A percentile compares a stretch with the other conserved stretches of the same genome.
These are phyloP conservation scores for Kluyveromyces sp. DNA, from an alignment of 1,139 yeast genomes.

Conservation along the genomic window DNA sequence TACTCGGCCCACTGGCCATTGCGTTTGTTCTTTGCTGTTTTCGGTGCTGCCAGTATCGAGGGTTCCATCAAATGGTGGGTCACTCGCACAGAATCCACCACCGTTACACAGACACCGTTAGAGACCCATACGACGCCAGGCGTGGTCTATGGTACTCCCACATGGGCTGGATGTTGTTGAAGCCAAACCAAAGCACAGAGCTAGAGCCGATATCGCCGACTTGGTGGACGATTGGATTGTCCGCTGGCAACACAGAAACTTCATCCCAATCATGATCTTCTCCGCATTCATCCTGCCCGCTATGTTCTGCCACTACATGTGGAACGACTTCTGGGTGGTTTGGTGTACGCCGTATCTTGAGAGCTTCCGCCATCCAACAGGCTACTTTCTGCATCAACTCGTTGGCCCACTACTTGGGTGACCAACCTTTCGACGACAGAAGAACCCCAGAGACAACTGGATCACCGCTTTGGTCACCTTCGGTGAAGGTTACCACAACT, in stretches of 20 bases:
- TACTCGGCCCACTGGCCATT: slow-evolving; percentile 71
- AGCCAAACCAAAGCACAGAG: slow-evolving; percentile 89
- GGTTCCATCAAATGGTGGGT: slow-evolving; percentile 99
- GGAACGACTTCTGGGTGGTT: slow-evolving; percentile 90
- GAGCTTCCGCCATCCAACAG: slow-evolving; percentile 83
- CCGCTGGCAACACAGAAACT: slow-evolving; percentile 88
- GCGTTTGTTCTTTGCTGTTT: slow-evolving; percentile 64
- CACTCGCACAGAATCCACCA: slow-evolving; percentile 97
- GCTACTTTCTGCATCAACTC: slow-evolving; percentile 98
- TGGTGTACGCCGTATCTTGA: slow-evolving; percentile 78
- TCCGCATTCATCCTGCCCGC: slow-evolving; percentile 72
- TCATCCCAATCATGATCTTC: slow-evolving; percentile 56
- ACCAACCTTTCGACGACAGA: slow-evolving; percentile 95
- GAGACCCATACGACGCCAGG: slow-evolving; percentile 97
- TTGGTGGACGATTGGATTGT: slow-evolving; percentile 86
- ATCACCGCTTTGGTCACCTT: slow-evolving; percentile 91
- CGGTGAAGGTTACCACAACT: slow-evolving; percentile 98
- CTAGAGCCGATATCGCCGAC: slow-evolving; percentile 93
- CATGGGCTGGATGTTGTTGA: slow-evolving; percentile 94
- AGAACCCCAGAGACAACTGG: slow-evolving; percentile 95
- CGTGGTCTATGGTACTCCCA: slow-evolving; percentile 93
- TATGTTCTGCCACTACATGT: slow-evolving; percentile 64
- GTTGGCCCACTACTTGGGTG: slow-evolving; percentile 96
- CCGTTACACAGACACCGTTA: slow-evolving; percentile 90
- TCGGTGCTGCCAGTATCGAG: slow-evolving; percentile 93